These are phyloP conservation scores for Guillardia theta DNA, from an alignment of 78 protist genomes.

Conservation along the genomic window DNA sequence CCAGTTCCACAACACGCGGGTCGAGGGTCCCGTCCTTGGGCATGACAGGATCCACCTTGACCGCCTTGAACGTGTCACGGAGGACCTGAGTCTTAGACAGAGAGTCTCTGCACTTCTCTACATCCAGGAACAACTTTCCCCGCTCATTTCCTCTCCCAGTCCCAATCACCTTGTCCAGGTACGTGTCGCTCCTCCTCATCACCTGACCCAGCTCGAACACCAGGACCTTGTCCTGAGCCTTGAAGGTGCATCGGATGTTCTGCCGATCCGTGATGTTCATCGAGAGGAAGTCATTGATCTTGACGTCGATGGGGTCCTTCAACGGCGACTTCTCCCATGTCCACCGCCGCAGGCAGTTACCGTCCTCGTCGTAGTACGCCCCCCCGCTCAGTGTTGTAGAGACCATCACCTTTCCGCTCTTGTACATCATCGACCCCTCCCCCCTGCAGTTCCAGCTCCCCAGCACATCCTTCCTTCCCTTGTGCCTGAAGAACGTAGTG, in stretches of 20 bases:
- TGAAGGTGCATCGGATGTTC: background rate
- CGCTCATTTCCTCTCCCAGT: background rate
- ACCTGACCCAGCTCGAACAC: background rate
- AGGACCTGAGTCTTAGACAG: background rate
- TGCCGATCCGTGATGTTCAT: background rate
- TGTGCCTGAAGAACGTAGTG: background rate
- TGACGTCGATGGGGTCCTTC: background rate
- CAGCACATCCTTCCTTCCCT: background rate
- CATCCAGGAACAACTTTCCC: background rate
- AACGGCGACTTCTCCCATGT: constrained; percentile 16
- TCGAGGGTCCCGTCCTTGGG: background rate
- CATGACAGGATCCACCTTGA: background rate
- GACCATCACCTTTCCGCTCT: background rate
- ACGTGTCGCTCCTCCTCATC: background rate
- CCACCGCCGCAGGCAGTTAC: background rate
- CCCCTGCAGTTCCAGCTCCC: background rate
- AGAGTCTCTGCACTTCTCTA: background rate
- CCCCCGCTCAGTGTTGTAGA: background rate
- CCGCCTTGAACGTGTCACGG: background rate
- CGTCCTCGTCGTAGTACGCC: background rate
- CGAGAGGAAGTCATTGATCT: background rate
- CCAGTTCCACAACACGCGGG: background rate
- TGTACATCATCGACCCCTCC: background rate
- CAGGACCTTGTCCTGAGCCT: background rate
- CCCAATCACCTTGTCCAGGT: background rate